Base-by-base conservation (phyloP, 306 rosid genomes). In the Cajanus cajan region DNA sequence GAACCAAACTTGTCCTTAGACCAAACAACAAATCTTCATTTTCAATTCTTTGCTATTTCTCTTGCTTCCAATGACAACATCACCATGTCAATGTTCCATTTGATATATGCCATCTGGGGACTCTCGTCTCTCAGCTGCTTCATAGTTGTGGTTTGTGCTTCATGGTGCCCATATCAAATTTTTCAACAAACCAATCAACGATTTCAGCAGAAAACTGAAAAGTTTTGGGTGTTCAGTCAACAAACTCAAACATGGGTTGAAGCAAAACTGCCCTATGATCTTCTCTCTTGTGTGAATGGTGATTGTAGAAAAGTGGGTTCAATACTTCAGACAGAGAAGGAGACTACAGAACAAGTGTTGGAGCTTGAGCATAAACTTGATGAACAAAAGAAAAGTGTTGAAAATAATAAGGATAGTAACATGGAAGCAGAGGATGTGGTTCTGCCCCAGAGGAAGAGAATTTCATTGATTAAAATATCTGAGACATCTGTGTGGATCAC, bases 401-500 rank as follows among this genome's bases (percentile, higher is more conserved):
- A 61, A 15, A 61, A 61, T 15, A 61, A 61, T 15, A 61, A 61
- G 66, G 66, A 28, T 59, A 28, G 66, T 13, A 59, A 14, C 21
- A 14, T 61, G 68, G 68, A 33, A 61, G 21, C 68, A 31, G 43
- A 61, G 41, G 68, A 15, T 61, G 43, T 33, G 43, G 68, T 61
- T 61, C 68, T 61, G 22, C 43, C 13, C 10, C 68, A 33, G 43
- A 61, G 68, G 7, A 61, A 61, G 43, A 61, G 43, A 61, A 33
- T 61, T 61, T 61, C 68, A 21, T 33, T 61, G 68, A 61, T 22
- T 31, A 33, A 61, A 61, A 33, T 61, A 33, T 61, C 68, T 10
- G 68, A 61, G 43, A 61, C 43, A 7, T 61, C 68, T 33, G 43
- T 33, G 68, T 61, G 68, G 68, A 34, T 61, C 68, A 61, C 43